Evolutionary conservation across 2,329 filamentous ascomycete species (phyloP).

Genomic region (Aureobasidium subglaciale): DNA sequence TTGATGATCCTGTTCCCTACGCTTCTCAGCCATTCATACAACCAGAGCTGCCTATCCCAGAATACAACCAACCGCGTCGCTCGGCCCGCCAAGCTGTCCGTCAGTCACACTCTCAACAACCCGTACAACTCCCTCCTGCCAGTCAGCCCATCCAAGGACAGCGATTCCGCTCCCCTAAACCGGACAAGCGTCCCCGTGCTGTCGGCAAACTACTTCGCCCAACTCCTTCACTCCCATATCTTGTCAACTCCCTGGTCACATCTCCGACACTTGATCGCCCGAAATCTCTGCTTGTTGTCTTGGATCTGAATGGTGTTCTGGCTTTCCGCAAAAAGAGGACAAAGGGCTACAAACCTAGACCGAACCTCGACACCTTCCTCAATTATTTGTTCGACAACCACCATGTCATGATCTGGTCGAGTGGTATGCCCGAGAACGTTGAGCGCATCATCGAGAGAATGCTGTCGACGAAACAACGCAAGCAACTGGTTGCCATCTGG

Average conservation of each 20-base stretch:
- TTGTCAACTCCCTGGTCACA: background rate
- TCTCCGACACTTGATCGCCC: slow-evolving; percentile 15
- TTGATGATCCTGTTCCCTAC: background rate
- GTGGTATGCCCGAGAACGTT: slow-evolving; percentile 69
- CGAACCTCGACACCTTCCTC: slow-evolving; percentile 62
- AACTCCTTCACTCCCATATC: background rate
- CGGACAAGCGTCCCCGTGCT: background rate
- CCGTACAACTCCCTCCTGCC: too few relatives aligned
- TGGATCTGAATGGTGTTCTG: slow-evolving; percentile 91
- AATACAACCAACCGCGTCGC: background rate
- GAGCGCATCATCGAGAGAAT: slow-evolving; percentile 58
- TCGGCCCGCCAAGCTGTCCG: background rate
- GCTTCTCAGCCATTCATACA: background rate
- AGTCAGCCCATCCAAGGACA: too few relatives aligned
- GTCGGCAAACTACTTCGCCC: slow-evolving; percentile 2
- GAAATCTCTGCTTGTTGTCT: slow-evolving; percentile 62
- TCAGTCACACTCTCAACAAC: background rate
- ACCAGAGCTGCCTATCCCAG: background rate
- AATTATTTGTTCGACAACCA: slow-evolving; percentile 67
- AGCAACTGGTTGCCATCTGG: slow-evolving; percentile 64
- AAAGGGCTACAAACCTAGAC: slow-evolving; percentile 46
- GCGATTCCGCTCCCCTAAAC: background rate
- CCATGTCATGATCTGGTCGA: slow-evolving; percentile 84
- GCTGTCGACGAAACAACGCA: slow-evolving; percentile 48
- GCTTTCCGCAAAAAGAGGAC: slow-evolving; percentile 54